Evolutionary conservation across 2,329 filamentous ascomycete species (phyloP).

Genomic region (Penicillium fuscoglaucum): DNA sequence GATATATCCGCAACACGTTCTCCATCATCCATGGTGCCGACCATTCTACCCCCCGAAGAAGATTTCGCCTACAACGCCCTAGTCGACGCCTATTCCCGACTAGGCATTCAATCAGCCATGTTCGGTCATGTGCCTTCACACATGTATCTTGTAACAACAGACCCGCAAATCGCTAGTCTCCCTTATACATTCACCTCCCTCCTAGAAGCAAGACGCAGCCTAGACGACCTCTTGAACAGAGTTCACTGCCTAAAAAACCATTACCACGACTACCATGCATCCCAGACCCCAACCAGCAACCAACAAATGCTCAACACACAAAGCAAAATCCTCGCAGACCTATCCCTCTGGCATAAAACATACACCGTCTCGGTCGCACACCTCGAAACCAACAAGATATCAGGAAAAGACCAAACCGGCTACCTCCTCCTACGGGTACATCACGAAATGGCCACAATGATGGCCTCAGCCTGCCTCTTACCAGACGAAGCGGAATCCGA

Average conservation of each 20-base stretch:
- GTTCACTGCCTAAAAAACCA: constrained; percentile 18
- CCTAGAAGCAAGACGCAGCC: constrained; percentile 20
- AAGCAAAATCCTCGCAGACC: constrained; percentile 12
- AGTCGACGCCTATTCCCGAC: constrained; percentile 29
- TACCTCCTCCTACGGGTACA: constrained; percentile 41
- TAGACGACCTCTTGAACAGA: constrained; percentile 25
- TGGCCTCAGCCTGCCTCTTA: constrained; percentile 32
- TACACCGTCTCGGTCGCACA: constrained; percentile 17
- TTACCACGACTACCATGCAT: not conserved
- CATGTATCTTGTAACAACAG: constrained; percentile 14
- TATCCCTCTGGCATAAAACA: constrained; percentile 24
- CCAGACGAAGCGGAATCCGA: constrained; percentile 24
- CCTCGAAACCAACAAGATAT: constrained; percentile 1
- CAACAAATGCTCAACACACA: constrained; percentile 9
- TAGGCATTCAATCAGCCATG: constrained; percentile 31
- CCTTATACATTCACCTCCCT: constrained; percentile 17
- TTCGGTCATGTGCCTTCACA: constrained; percentile 25
- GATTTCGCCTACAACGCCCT: constrained; percentile 24
- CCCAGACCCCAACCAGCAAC: not conserved
- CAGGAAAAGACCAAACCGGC: constrained; percentile 14
- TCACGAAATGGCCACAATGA: constrained; percentile 48
- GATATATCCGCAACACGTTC: constrained; percentile 11
- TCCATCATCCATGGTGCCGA: constrained; percentile 15
- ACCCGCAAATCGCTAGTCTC: constrained; percentile 11
- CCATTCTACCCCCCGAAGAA: constrained; percentile 9